Evolutionary conservation across 306 rosid genomes (phyloP).

Genomic region (Prinsepia uniflora): DNA sequence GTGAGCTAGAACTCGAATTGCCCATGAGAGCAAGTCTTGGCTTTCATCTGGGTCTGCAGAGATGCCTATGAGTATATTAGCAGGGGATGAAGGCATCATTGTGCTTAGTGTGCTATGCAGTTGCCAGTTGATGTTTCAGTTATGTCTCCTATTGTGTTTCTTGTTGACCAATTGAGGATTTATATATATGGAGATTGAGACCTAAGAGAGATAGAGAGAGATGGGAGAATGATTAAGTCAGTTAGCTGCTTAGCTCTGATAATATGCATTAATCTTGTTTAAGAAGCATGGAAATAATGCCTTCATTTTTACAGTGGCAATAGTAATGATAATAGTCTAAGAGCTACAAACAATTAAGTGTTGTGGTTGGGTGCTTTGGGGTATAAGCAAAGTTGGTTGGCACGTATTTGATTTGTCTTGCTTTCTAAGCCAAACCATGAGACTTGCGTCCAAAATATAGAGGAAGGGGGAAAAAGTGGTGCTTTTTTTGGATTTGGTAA

Average conservation of each 20-base stretch:
- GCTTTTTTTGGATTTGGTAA: conserved; percentile 43
- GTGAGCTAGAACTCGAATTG: conserved; percentile 63
- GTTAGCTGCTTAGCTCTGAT: conserved; percentile 63
- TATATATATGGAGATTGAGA: conserved; percentile 26
- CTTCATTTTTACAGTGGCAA: conserved; percentile 33
- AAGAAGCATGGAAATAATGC: conserved; percentile 59
- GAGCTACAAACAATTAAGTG: conserved; percentile 54
- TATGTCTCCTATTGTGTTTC: conserved; percentile 28
- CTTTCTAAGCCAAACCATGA: conserved; percentile 55
- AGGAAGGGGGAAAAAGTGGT: conserved; percentile 20
- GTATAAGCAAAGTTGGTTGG: conserved; percentile 92
- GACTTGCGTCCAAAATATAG: conserved; percentile 31
- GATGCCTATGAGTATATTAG: conserved; percentile 70
- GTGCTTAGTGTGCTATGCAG: not conserved
- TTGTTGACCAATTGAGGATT: conserved; percentile 37
- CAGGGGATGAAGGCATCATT: conserved; percentile 46
- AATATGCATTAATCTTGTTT: conserved; percentile 50
- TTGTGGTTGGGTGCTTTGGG: conserved; percentile 90
- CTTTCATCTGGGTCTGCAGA: conserved; percentile 61
- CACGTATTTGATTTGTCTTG: conserved; percentile 69
- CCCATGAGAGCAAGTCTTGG: conserved; percentile 72
- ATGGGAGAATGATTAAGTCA: conserved; percentile 57
- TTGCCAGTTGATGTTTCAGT: not conserved
- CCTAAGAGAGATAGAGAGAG: not conserved
- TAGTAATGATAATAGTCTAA: not conserved